Base-by-base conservation (phyloP, 345 rosid species). In the Cochlearia excelsa region DNA sequence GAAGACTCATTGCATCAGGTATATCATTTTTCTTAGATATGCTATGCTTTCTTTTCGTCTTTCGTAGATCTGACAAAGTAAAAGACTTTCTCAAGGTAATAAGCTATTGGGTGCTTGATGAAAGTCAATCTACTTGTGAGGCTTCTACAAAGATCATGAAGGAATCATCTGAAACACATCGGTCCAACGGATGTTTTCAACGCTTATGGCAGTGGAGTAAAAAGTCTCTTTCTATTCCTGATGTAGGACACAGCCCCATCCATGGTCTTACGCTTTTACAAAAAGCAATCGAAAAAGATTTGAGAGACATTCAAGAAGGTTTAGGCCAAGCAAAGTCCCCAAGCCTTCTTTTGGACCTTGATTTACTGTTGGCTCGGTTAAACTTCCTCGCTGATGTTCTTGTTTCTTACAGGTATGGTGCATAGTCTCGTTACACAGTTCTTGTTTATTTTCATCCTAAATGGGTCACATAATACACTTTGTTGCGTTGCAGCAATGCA, bases 1-100 rank as follows among this genome's bases (percentile, higher is more conserved):
- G 87, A 77, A 73, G 81, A 81, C 69, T 81, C 84, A 53, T 79
- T 85, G 45, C 89, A 67, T 65, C 83, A 78, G 85, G 93, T 83
- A 71, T 39, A 51, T 48, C 51, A 37, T 39, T 41, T 39, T 45
- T 42, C 70, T 69, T 45, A 46, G 27, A 73, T 39, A 56, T 66
- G 55, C 16, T 30, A 48, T 9, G 63, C 48, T 46, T 38, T 42
- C 26, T 40, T 38, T 53, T 5, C 35, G 35, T 30, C 57, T 9
- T 64, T 57, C 6, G 10, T 41, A 23, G 7, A 7, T 70, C 52
- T 79, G 59, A 73, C 63, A 52, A 59, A 11, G 23, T 57, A 37
- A 42, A 9, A 46, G 26, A 69, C n/a, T 39, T 57, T 63, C 70
- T 67, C 67, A 69, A 87, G 95, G 88, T 90, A 58, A 28, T 83